phyloP scores from a whole-genome alignment of 2,329 filamentous ascomycete genomes.

The Aspergillus vadensis region DNA sequence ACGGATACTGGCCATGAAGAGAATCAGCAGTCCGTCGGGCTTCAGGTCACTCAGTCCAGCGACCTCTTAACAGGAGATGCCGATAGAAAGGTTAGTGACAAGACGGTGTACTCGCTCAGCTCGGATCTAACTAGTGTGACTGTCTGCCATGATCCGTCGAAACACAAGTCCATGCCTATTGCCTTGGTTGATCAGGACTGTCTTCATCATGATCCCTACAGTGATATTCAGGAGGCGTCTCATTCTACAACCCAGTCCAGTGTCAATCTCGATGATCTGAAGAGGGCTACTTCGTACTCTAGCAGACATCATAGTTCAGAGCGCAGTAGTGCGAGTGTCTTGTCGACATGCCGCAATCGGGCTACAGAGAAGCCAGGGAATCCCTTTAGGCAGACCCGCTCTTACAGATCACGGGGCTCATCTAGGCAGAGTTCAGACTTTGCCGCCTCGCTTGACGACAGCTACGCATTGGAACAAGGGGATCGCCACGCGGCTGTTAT shows the following conservation, averaged over 20 bases:
- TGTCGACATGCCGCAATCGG: conserved; percentile 1
- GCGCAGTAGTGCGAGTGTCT: conserved; percentile 15
- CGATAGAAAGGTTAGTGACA: conserved; percentile 37
- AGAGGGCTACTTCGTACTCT: conserved; percentile 6
- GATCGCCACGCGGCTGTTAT: conserved; percentile 29
- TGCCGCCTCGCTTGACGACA: conserved; percentile 24
- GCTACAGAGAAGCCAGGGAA: conserved; percentile 12
- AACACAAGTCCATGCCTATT: conserved; percentile 27
- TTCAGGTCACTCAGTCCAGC: neutral
- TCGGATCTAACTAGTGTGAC: conserved; percentile 38
- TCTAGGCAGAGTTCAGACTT: conserved; percentile 25
- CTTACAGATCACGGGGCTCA: conserved; percentile 20
- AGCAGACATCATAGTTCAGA: conserved; percentile 18
- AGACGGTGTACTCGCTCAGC: conserved; percentile 33
- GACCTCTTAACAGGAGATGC: neutral
- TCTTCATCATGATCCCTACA: conserved; percentile 19
- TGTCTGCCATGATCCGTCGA: conserved; percentile 38
- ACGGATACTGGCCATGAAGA: neutral
- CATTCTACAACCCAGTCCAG: conserved; percentile 14
- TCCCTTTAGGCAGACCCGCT: conserved; percentile 9
- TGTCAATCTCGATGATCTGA: conserved; percentile 17
- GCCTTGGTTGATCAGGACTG: conserved; percentile 18
- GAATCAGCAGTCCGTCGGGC: neutral
- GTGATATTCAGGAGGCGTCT: conserved; percentile 15
- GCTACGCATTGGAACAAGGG: conserved; percentile 24